These are phyloP conservation scores for Pseudogymnoascus sp. DNA, from an alignment of 2,329 filamentous ascomycete genomes.

Conservation along the genomic window DNA sequence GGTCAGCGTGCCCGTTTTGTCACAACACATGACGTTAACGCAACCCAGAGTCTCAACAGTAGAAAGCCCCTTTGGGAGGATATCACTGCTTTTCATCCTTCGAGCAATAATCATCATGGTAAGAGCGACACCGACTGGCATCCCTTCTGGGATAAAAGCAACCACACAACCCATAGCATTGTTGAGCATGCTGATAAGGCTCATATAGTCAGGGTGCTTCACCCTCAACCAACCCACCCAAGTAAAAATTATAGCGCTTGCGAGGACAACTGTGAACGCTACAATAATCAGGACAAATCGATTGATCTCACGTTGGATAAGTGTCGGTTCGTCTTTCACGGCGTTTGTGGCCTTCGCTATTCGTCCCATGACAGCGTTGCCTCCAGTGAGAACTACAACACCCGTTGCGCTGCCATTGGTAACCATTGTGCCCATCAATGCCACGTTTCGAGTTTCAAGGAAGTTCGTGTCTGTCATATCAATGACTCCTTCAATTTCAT, in stretches of 20 bases:
- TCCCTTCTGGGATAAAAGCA: conserved; percentile 63
- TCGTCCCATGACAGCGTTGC: conserved; percentile 52
- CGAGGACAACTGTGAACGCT: conserved; percentile 32
- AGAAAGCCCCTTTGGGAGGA: conserved; percentile 67
- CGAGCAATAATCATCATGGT: conserved; percentile 65
- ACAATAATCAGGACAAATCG: conserved; percentile 38
- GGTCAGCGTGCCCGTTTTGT: conserved; percentile 64
- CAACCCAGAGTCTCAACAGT: conserved; percentile 65
- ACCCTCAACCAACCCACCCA: conserved; percentile 36
- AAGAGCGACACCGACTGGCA: conserved; percentile 57
- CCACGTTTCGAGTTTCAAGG: conserved; percentile 98
- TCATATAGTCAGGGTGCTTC: conserved; percentile 33
- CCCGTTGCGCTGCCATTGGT: conserved; percentile 89
- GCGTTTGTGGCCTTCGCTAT: conserved; percentile 48
- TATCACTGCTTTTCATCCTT: conserved; percentile 63
- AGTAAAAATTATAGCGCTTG: conserved; percentile 36
- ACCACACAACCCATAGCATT: conserved; percentile 43
- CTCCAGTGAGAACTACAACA: conserved; percentile 79
- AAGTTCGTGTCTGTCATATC: conserved; percentile 64
- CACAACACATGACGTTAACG: conserved; percentile 62
- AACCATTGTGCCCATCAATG: conserved; percentile 98
- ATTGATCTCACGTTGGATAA: conserved; percentile 36
- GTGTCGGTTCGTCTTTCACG: conserved; percentile 28
- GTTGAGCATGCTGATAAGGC: conserved; percentile 36
- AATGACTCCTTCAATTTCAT: conserved; percentile 76